Evolutionary conservation across 2,329 filamentous ascomycete genomes (phyloP), one percentile per base, ranked within the genome.

Genomic region (Pestalotiopsis sp.): DNA sequence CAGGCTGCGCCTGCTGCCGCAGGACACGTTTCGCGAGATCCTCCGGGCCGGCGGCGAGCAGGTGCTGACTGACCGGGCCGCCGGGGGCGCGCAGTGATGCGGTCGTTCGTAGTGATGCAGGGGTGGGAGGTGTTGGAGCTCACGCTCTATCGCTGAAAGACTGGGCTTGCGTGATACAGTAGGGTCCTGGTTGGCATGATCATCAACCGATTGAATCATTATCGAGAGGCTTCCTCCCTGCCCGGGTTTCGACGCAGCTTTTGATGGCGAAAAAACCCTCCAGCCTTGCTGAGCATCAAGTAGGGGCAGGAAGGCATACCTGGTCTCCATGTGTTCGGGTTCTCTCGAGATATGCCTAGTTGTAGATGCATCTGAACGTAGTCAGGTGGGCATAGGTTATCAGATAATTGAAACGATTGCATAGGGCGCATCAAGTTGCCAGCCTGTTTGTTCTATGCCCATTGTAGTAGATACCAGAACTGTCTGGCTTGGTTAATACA

Each of bases 11-110:
- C 72, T 80, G 1, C 75, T 79, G 69, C 80, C 81, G 36, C 76
- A 77, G 60, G 76, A 72, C 14, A 74, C 82, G n/a, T 82, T 90
- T 68, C 82, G 84, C 68, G 80, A 82, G 64, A 75, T 90, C 52
- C 73, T 90, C 58, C 82, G 79, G 66, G 80, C 84, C 52, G 89
- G 88, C 0, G 84, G 85, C 0, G 79, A 83, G 73, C 71, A 85
- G 41, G 76, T 87, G 1, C 27, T 77, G 39, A 71, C 74, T 67
- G 73, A 77, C 3, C 73, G 77, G 9, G 69, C 57, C 2, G 68
- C 71, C 61, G 41, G 49, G 38, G 66, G 36, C 23, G 49, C 14
- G 31, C 59, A 62, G 31, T 62, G 36, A 62, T 23, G 27, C 9
- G 57, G 27, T 31, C 59, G n/a, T n/a, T n/a, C n/a, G n/a, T n/a